phyloP scores from a whole-genome alignment of 202 grass and related monocot genomes.

The Bolboschoenoplectus hybrid region DNA sequence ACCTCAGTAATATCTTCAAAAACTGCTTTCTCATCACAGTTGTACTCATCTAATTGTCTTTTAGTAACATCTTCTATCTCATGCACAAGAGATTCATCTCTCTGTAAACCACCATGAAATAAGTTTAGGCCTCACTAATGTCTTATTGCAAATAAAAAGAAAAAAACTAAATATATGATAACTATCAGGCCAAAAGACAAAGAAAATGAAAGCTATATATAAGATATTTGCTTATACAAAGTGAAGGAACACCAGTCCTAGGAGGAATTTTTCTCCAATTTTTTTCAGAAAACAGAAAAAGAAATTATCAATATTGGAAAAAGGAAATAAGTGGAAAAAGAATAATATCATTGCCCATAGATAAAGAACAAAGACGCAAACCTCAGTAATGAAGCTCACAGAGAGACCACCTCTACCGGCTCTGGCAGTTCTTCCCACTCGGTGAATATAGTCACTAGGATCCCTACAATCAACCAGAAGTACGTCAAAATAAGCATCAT shows the following conservation, averaged over 20 bases:
- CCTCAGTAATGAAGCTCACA: slow-evolving; percentile 88
- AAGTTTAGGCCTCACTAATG: neutral
- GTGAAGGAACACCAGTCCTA: neutral
- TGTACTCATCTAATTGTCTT: slow-evolving; percentile 57
- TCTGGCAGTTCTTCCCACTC: slow-evolving; percentile 96
- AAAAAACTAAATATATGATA: neutral
- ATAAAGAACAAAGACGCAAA: slow-evolving; percentile 40
- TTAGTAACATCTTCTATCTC: slow-evolving; percentile 76
- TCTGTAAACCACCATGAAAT: slow-evolving; percentile 52
- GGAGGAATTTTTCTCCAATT: neutral
- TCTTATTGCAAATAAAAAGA: slow-evolving; percentile 8
- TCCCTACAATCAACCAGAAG: slow-evolving; percentile 47
- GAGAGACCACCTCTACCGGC: slow-evolving; percentile 80
- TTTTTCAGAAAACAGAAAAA: slow-evolving; percentile 6
- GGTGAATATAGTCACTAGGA: slow-evolving; percentile 80
- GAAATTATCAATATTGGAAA: neutral
- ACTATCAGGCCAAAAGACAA: slow-evolving; percentile 26
- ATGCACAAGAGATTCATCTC: slow-evolving; percentile 82
- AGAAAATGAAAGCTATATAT: neutral
- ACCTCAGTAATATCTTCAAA: slow-evolving; percentile 83
- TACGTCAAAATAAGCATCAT: neutral
- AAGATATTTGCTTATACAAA: neutral
- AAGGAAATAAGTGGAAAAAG: neutral
- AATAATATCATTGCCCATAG: neutral
- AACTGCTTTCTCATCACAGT: slow-evolving; percentile 58